These are phyloP conservation scores for Symbiodinium natans DNA, from an alignment of 73 alveolate genomes.

Conservation along the genomic window DNA sequence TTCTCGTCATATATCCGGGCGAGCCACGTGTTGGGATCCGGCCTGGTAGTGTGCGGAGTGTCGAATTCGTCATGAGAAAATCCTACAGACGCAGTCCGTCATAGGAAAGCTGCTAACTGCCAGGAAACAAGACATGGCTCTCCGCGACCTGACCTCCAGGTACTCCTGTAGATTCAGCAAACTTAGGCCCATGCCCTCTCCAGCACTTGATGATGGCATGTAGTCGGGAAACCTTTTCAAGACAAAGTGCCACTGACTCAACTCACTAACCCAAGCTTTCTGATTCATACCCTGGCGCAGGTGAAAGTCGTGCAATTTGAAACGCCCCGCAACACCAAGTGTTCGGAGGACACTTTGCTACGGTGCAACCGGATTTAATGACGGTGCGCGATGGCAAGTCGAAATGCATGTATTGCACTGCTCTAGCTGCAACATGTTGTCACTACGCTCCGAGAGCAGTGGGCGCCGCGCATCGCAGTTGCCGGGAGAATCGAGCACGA, in stretches of 20 bases:
- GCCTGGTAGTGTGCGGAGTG: too few relatives aligned
- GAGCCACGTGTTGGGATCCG: conserved; percentile 88
- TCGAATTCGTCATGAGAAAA: too few relatives aligned
- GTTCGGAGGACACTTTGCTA: too few relatives aligned
- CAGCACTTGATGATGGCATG: conserved; percentile 91
- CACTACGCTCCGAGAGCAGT: neutral
- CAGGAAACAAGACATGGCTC: too few relatives aligned
- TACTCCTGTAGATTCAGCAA: neutral
- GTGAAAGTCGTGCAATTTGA: too few relatives aligned
- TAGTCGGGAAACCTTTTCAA: conserved; percentile 22
- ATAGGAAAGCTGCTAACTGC: too few relatives aligned
- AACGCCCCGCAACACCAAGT: too few relatives aligned
- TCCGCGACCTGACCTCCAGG: neutral
- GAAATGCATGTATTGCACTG: neutral
- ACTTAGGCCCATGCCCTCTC: conserved; percentile 34
- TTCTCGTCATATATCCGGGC: conserved; percentile 65
- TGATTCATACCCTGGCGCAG: too few relatives aligned
- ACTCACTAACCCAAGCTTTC: too few relatives aligned
- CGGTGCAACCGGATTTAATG: too few relatives aligned
- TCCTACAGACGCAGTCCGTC: too few relatives aligned
- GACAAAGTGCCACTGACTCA: neutral
- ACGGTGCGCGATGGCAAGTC: too few relatives aligned
- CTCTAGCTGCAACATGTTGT: neutral
- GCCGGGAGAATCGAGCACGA: conserved; percentile 72
- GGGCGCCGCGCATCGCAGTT: conserved; percentile 51